phyloP scores from a whole-genome alignment of 2,329 filamentous ascomycete genomes.

The Lasiodiplodia sp. region DNA sequence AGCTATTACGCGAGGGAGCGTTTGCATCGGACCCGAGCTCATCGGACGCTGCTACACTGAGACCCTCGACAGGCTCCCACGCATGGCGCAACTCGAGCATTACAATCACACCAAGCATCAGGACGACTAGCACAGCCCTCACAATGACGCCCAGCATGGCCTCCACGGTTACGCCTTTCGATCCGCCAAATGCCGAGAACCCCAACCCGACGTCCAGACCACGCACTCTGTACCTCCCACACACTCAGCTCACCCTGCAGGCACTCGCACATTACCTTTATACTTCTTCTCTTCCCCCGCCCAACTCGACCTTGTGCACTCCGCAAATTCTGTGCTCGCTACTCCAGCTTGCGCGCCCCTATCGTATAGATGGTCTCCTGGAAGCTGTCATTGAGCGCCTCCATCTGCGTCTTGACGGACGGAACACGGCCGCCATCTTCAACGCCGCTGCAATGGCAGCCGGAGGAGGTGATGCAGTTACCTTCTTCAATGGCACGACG shows the following conservation, averaged over 20 bases:
- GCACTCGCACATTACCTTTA: slow-evolving; percentile 93
- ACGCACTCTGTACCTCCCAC: slow-evolving; percentile 88
- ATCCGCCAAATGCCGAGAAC: slow-evolving; percentile 61
- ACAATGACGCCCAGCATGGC: slow-evolving; percentile 48
- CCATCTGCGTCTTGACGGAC: slow-evolving; percentile 86
- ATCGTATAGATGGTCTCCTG: slow-evolving; percentile 88
- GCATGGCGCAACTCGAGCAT: slow-evolving; percentile 79
- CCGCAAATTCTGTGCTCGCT: slow-evolving; percentile 96
- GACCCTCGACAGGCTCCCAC: slow-evolving; percentile 63
- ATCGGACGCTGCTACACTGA: slow-evolving; percentile 76
- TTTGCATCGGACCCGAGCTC: slow-evolving; percentile 72
- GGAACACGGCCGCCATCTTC: slow-evolving; percentile 96
- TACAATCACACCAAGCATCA: slow-evolving; percentile 78
- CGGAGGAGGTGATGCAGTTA: slow-evolving; percentile 85
- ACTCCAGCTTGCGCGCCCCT: slow-evolving; percentile 89
- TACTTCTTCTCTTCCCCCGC: slow-evolving; percentile 83
- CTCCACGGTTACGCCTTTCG: slow-evolving; percentile 49
- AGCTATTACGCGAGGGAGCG: slow-evolving; percentile 81
- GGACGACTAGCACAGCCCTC: slow-evolving; percentile 55
- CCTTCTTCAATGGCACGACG: slow-evolving; percentile 59
- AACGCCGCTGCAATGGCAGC: slow-evolving; percentile 98
- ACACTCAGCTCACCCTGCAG: slow-evolving; percentile 88
- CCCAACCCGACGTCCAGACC: slow-evolving; percentile 68
- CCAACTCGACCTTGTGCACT: slow-evolving; percentile 80
- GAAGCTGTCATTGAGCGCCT: slow-evolving; percentile 92